Evolutionary conservation across 768 basidiomycete species (phyloP), one percentile per base, ranked within the genome.

Genomic region (Sarcodon aspratus): DNA sequence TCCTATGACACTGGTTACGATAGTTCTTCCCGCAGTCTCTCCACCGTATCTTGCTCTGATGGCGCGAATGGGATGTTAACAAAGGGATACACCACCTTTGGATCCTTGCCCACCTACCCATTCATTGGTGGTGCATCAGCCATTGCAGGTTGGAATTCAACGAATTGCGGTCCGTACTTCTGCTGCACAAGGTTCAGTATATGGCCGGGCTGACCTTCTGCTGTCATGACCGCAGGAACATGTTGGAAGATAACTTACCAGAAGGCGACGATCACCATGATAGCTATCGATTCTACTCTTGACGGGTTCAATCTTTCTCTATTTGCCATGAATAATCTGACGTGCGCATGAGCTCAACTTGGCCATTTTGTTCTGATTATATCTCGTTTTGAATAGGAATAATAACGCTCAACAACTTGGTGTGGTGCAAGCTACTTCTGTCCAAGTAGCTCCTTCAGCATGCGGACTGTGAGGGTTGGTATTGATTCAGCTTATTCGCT

Each of bases 1-100:
- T 55, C 69, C 8, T 72, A 61, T 38, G 71, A 73, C 58, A 38
- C 35, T 18, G 60, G 48, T 7, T 72, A 72, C 50, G 70, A 68
- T 54, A 56, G 63, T 44, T 31, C 32, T 5, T 7, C 1, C 45
- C 58, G 59, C 44, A 55, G 62, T 36, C 62, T 70, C 44, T 9
- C 42, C 47, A 44, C 48, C 0, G 63, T 70, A 12, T 61, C 69
- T 3, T 72, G 70, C 54, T 72, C 71, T 10, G 51, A 62, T 45
- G 71, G 70, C 1, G 0, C 52, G 9, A 59, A 70, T 50, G 71
- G 71, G 18, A 57, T 72, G 8, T 47, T 61, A 51, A 55, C 52
- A 33, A 64, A 63, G 47, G 21, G 21, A 27, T 69, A 62, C 53
- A 54, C 59, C 27, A 71, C 67, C 7, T 60, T 72, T 38, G 60